Evolutionary conservation across 177 flowering plant species (phyloP).

Genomic region (Telopea speciosissima): DNA sequence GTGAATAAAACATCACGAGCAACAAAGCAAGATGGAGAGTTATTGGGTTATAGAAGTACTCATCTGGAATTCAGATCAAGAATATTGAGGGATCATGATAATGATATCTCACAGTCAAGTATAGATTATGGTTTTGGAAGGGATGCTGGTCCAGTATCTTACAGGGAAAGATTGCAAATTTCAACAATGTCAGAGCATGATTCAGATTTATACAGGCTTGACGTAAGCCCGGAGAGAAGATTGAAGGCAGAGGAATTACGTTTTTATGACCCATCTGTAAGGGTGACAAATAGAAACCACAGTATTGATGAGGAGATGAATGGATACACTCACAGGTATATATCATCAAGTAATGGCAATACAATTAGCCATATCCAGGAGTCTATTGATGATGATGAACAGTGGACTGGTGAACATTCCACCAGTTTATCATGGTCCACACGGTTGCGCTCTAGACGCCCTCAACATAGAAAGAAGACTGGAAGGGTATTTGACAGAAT

Average conservation of each 20-base stretch:
- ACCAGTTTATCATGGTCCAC: conserved; percentile 8
- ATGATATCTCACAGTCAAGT: conserved; percentile 6
- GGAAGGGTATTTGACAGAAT: conserved; percentile 12
- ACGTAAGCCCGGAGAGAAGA: conserved; percentile 12
- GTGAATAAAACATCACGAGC: conserved; percentile 7
- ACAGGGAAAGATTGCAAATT: conserved; percentile 18
- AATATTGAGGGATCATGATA: conserved; percentile 7
- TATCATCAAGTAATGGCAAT: conserved; percentile 7
- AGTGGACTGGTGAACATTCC: conserved; percentile 10
- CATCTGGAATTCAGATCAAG: conserved; percentile 14
- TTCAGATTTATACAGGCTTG: conserved; percentile 9
- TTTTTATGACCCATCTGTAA: conserved; percentile 15
- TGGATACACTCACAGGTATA: conserved; percentile 9
- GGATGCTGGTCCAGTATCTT: conserved; percentile 17
- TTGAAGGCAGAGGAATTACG: conserved; percentile 13
- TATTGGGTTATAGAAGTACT: conserved; percentile 17
- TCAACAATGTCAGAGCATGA: conserved; percentile 12
- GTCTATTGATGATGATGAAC: conserved; percentile 13
- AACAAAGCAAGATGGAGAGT: conserved; percentile 18
- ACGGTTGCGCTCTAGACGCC: conserved; percentile 8
- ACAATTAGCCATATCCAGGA: conserved; percentile 10
- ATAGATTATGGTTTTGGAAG: conserved; percentile 21
- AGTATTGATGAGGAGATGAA: conserved; percentile 16
- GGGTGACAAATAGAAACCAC: conserved; percentile 6
- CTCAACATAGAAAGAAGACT: conserved; percentile 10